These are phyloP conservation scores for Pseudozyma flocculosa DNA, from an alignment of 1,284 basidiomycete species.

Conservation along the genomic window DNA sequence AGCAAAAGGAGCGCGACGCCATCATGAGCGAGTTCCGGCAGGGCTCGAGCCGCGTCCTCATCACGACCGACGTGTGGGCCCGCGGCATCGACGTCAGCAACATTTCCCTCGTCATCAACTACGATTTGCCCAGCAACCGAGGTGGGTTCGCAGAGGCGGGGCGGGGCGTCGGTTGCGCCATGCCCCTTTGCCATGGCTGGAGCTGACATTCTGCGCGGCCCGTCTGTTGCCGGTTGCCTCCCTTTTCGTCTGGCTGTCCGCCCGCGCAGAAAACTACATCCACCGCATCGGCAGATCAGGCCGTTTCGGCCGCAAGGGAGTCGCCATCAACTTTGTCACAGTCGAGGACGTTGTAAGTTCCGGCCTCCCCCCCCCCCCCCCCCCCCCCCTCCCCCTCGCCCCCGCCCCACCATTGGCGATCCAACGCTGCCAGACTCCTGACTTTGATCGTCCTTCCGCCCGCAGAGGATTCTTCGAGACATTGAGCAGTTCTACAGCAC, in stretches of 20 bases:
- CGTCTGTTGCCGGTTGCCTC: too few species aligned
- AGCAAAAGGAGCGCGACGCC: conserved; percentile 94
- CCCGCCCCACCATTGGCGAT: too few species aligned
- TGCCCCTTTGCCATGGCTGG: too few species aligned
- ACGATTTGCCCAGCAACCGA: conserved; percentile 72
- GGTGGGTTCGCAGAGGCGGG: neutral
- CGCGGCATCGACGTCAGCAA: conserved; percentile 98
- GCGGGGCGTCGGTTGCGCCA: conserved; percentile 64
- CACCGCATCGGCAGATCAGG: conserved; percentile 95
- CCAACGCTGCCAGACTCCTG: too few species aligned
- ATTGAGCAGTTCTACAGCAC: conserved; percentile 55
- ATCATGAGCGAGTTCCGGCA: conserved; percentile 99
- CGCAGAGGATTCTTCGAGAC: conserved; percentile 39
- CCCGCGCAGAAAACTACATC: conserved; percentile 85
- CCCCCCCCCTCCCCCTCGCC: neutral
- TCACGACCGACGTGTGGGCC: conserved; percentile 82
- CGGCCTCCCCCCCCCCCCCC: neutral
- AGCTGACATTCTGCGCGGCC: too few species aligned
- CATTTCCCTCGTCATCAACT: conserved; percentile 97
- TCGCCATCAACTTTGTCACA: conserved; percentile 63
- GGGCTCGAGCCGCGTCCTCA: conserved; percentile 65
- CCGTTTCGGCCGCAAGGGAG: conserved; percentile 91
- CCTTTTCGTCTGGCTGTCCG: too few species aligned
- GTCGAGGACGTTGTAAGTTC: conserved; percentile 69
- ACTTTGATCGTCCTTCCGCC: too few species aligned